phyloP scores from a whole-genome alignment of 768 basidiomycete species.

The Pulveroboletus sp. region DNA sequence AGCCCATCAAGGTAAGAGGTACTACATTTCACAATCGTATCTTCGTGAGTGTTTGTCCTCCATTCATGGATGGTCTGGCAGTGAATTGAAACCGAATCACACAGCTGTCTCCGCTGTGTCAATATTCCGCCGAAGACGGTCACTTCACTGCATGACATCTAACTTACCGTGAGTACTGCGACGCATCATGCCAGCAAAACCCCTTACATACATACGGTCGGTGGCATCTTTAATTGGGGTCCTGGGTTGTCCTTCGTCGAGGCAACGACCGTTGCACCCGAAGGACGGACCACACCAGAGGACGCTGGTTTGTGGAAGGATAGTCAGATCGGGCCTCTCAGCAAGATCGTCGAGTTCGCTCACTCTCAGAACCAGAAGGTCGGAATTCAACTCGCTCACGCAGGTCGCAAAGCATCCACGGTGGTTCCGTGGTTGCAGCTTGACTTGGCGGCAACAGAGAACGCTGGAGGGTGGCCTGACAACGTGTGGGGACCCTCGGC shows the following conservation, averaged over 20 bases:
- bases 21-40: slow-evolving; percentile 53
- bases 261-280: slow-evolving; percentile 58
- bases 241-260: slow-evolving; percentile 62
- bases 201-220: slow-evolving; percentile 30
- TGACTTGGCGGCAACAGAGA: slow-evolving; percentile 33
- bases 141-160: slow-evolving; percentile 52
- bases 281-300: slow-evolving; percentile 64
- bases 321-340: slow-evolving; percentile 44
- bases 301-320: slow-evolving; percentile 66
- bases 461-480: slow-evolving; percentile 48
- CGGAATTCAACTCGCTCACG: slow-evolving; percentile 72
- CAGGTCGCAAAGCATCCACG: slow-evolving; percentile 70
- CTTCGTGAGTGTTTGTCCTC: slow-evolving; percentile 35
- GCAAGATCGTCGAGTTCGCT: slow-evolving; percentile 63
- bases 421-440: slow-evolving; percentile 55
- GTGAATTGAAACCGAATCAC: neutral
- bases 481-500: slow-evolving; percentile 56
- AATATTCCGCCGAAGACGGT: slow-evolving; percentile 57
- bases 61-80: neutral
- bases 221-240: slow-evolving; percentile 41
- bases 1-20: slow-evolving; percentile 52
- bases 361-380: slow-evolving; percentile 67
- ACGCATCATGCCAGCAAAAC: neutral
- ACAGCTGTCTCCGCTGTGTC: slow-evolving; percentile 54
- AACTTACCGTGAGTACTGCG: slow-evolving; percentile 37